phyloP scores from a whole-genome alignment of 2,329 filamentous ascomycete genomes.

The Tolypocladium endophyticum region DNA sequence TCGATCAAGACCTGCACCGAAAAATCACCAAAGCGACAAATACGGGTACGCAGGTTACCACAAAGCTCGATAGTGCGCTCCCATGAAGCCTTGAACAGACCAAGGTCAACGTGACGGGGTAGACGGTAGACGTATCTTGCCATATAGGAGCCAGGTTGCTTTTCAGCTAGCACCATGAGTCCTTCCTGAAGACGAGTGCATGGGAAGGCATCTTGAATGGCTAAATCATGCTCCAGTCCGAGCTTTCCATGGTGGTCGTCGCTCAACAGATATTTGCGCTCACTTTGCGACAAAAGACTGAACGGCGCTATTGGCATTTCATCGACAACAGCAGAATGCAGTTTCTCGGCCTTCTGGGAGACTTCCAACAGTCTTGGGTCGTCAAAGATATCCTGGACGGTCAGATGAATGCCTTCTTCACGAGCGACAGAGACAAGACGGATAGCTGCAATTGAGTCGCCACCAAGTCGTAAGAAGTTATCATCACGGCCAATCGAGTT shows the following conservation, averaged over 20 bases:
- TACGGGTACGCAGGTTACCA: neutral
- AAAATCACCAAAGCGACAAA: neutral
- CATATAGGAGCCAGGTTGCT: neutral
- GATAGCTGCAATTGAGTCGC: slow-evolving; percentile 11
- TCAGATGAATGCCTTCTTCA: neutral
- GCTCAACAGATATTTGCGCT: neutral
- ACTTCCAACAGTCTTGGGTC: neutral
- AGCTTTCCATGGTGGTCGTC: neutral
- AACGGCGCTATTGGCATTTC: neutral
- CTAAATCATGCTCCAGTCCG: neutral
- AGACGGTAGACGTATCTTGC: neutral
- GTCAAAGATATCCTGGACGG: neutral
- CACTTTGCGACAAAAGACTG: neutral
- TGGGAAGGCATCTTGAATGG: slow-evolving; percentile 22
- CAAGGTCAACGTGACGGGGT: neutral
- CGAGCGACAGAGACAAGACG: neutral
- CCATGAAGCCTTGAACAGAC: neutral
- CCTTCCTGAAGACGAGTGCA: slow-evolving; percentile 30
- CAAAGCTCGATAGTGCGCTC: neutral
- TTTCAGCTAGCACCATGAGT: slow-evolving; percentile 16
- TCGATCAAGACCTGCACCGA: neutral
- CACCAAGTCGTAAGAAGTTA: neutral
- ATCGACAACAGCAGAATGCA: neutral
- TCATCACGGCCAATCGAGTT: neutral
- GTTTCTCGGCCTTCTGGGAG: neutral